Evolutionary conservation across 257 asterid genomes (phyloP).

Genomic region (Petrea volubilis): DNA sequence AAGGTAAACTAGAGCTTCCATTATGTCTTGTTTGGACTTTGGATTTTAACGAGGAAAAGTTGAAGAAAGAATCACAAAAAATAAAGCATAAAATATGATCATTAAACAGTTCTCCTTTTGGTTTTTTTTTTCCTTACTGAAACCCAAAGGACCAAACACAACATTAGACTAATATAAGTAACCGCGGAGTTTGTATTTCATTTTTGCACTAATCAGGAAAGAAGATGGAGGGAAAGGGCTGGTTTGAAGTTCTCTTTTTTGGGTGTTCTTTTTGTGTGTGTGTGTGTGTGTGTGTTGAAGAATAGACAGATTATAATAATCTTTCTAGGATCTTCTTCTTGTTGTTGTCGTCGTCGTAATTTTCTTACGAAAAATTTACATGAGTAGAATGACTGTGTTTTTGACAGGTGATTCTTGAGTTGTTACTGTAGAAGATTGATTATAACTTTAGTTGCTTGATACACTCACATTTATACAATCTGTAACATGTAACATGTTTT

Average conservation of each 20-base stretch:
- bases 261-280: neutral
- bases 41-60: too few species aligned
- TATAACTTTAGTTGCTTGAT: neutral
- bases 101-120: too few species aligned
- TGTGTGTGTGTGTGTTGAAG: neutral
- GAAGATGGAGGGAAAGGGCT: constrained; percentile 4
- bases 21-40: too few species aligned
- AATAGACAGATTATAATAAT: neutral
- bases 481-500: too few species aligned
- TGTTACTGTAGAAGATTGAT: neutral
- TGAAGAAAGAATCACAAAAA: too few species aligned
- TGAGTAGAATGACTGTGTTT: too few species aligned
- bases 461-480: too few species aligned
- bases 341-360: neutral
- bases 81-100: too few species aligned
- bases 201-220: constrained; percentile 6
- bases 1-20: constrained; percentile 11
- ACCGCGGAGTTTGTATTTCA: constrained; percentile 7
- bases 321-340: constrained; percentile 8
- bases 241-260: constrained; percentile 3
- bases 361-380: neutral
- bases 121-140: too few species aligned
- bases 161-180: too few species aligned
- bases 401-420: neutral
- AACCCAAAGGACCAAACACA: too few species aligned